Evolutionary conservation across 129 eudicot genomes (phyloP).

Genomic region (Smallanthus sonchifolius): DNA sequence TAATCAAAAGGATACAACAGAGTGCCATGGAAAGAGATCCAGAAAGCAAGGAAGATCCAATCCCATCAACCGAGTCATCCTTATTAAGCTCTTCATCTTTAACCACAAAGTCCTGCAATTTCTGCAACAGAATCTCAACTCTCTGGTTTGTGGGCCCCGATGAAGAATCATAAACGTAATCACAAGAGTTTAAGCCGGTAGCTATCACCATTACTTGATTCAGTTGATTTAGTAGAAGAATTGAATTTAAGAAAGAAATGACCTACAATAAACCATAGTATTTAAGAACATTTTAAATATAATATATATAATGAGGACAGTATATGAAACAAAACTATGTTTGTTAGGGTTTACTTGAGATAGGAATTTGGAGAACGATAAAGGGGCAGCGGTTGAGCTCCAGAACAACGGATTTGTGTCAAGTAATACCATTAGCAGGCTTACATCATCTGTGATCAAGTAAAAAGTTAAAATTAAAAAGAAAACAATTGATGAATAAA

Average conservation of each 20-base stretch:
- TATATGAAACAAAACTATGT: background rate
- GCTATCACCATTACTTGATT: conserved; percentile 89
- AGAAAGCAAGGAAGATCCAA: conserved; percentile 72
- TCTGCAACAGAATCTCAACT: conserved; percentile 56
- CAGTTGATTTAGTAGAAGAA: conserved; percentile 70
- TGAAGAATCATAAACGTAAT: conserved; percentile 76
- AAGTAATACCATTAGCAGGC: conserved; percentile 67
- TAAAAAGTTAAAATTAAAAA: background rate
- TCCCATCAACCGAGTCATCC: conserved; percentile 55
- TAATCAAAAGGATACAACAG: conserved; percentile 76
- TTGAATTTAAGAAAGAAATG: conserved; percentile 71
- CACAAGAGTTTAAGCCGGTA: conserved; percentile 71
- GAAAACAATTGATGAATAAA: background rate
- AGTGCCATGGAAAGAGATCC: conserved; percentile 95
- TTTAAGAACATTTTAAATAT: background rate
- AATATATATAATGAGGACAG: background rate
- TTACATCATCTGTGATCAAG: conserved; percentile 67
- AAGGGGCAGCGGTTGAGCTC: conserved; percentile 45
- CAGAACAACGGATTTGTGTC: conserved; percentile 85
- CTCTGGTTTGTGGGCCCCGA: conserved; percentile 36
- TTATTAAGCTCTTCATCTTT: conserved; percentile 62
- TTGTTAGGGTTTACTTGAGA: conserved; percentile 52
- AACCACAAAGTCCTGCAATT: conserved; percentile 61
- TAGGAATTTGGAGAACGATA: conserved; percentile 67
- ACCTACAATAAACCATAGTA: conserved; percentile 36